phyloP scores from a whole-genome alignment of 2,329 filamentous ascomycete genomes.

The Scleromitrula shiraiana region DNA sequence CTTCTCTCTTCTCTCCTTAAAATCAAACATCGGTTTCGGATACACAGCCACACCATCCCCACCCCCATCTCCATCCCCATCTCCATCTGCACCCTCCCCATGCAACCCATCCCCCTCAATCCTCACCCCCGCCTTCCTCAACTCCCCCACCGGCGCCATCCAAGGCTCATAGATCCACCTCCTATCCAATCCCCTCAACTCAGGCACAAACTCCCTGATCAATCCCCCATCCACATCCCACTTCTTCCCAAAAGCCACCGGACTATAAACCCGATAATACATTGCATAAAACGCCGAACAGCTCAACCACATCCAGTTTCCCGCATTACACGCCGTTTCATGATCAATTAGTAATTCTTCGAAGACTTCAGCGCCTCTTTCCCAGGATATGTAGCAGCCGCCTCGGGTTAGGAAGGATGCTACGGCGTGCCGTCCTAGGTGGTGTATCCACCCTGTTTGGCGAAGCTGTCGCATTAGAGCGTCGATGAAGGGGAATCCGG shows the following conservation, averaged over 20 bases:
- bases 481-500: constrained; percentile 76
- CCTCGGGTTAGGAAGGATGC: constrained; percentile 75
- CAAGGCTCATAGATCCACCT: constrained; percentile 77
- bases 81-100: neutral
- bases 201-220: constrained; percentile 58
- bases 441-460: constrained; percentile 71
- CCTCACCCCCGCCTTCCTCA: constrained; percentile 49
- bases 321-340: constrained; percentile 63
- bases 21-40: constrained; percentile 63
- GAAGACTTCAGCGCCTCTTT: constrained; percentile 70
- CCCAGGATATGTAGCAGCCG: constrained; percentile 72
- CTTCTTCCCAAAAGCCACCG: constrained; percentile 65
- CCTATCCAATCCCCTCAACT: constrained; percentile 50
- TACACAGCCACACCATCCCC: too few species aligned
- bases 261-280: constrained; percentile 63
- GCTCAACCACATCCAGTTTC: constrained; percentile 72
- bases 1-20: constrained; percentile 49
- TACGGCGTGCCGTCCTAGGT: constrained; percentile 68
- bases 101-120: neutral
- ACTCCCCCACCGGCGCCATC: constrained; percentile 61
- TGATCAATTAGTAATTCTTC: constrained; percentile 70
- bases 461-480: constrained; percentile 69
- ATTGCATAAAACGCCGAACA: constrained; percentile 70
- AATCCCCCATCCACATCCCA: constrained; percentile 64
- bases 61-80: neutral